Evolutionary conservation across 805 yeast species (phyloP), one percentile per base, ranked within the genome.

Genomic region (Limtongozyma cylindracea): DNA sequence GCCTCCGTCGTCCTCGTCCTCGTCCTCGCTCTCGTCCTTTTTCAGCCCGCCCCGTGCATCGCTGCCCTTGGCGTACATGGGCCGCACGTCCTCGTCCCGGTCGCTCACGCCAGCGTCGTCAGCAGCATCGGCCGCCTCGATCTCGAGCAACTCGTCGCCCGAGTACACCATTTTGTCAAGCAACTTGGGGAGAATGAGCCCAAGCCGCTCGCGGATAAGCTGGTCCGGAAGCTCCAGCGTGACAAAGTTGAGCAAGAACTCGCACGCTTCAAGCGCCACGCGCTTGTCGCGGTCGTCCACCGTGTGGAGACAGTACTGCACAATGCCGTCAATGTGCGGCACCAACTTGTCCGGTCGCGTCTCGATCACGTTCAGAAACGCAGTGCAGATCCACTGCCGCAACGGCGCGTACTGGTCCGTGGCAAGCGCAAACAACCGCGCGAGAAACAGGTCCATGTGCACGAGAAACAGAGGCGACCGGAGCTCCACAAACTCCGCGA

Each of bases 181-280:
- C 15, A 88, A 45, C 1, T 67, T 64, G 1, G 96, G 95, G n/a
- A 84, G 38, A 9, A 88, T 64, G 10, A 47, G 40, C 3, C 53
- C 49, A 20, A 88, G 49, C 30, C 61, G 62, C 2, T 72, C 68
- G 25, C 45, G 44, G 25, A 78, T 53, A 4, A 62, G 38, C 19
- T 21, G 22, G 12, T 29, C 29, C 11, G 29, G 25, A 24, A 24
- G 27, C 23, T 5, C 15, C 6, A 5, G 15, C 15, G 15, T 13
- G 3, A 78, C 69, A 24, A 84, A 53, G 2, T 74, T 65, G 20
- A 84, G 56, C 27, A 88, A 47, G 33, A 88, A 80, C 45, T 88
- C 96, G 41, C 94, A 78, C 3, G 92, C 95, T 39, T 82, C 94
- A 25, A 82, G 50, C 0, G 92, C 71, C 16, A 78, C 91, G 24